A percentile compares a stretch with the other conserved stretches of the same genome.
Conservation (phyloP, 2,329 filamentous ascomycete species). For the Ascochyta fabae region DNA sequence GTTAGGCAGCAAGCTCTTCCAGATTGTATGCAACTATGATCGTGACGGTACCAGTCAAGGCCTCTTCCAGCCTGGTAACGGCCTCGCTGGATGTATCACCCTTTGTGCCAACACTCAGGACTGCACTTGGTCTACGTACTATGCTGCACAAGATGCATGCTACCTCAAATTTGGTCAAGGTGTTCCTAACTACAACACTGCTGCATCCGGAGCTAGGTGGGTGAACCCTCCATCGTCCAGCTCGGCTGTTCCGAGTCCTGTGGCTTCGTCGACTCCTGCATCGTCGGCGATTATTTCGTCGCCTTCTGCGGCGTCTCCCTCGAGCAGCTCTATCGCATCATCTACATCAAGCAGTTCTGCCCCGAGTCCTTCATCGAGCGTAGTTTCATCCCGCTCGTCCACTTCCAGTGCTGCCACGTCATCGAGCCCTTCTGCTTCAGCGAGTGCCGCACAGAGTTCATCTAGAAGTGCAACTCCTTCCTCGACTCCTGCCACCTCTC, state of each 20-base stretch:
- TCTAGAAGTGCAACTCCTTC: not conserved
- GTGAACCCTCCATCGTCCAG: not conserved
- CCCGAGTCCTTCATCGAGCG: no score
- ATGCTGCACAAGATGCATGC: not conserved
- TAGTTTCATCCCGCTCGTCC: not conserved
- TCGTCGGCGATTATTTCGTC: no score
- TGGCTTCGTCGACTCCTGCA: not conserved
- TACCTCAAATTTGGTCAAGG: slow-evolving; percentile 1
- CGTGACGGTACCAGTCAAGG: not conserved
- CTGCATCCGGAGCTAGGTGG: not conserved
- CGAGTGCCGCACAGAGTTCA: not conserved
- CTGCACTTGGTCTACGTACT: slow-evolving; percentile 2
- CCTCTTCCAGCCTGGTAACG: not conserved
- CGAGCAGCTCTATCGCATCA: not conserved
- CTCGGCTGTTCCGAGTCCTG: not conserved
- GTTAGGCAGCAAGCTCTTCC: not conserved
- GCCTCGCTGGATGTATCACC: not conserved
- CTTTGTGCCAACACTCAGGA: not conserved
- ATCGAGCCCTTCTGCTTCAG: not conserved
- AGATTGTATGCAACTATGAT: not conserved
- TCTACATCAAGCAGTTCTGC: not conserved
- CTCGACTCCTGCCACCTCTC: not conserved
- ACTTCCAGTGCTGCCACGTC: not conserved
- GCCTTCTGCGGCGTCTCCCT: no score
- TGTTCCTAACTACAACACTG: not conserved